Evolutionary conservation across 441 rosid genomes (phyloP).

Genomic region (Omphalea diandra): DNA sequence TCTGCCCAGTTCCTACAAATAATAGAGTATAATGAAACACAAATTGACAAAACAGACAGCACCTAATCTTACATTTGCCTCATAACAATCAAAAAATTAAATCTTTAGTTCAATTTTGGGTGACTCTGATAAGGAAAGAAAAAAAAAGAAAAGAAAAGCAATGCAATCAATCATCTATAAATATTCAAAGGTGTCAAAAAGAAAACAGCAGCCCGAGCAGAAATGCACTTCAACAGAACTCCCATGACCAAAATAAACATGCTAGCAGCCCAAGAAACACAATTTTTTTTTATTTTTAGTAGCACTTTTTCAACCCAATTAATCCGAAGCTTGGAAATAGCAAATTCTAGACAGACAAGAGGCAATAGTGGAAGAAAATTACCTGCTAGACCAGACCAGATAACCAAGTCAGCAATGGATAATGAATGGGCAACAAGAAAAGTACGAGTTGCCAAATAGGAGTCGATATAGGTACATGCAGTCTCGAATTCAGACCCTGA

Average conservation of each 20-base stretch:
- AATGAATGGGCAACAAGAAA: constrained; percentile 63
- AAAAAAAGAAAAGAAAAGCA: not conserved
- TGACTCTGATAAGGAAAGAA: too few relatives aligned
- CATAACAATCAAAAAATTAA: too few relatives aligned
- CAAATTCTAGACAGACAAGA: too few relatives aligned
- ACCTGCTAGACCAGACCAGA: constrained; percentile 94
- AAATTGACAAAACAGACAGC: too few relatives aligned
- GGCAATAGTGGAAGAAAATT: constrained; percentile 14
- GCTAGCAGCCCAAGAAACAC: too few relatives aligned
- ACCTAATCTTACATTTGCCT: too few relatives aligned
- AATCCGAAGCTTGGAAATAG: not conserved
- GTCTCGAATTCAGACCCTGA: constrained; percentile 82
- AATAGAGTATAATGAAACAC: constrained; percentile 4
- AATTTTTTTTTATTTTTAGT: not conserved
- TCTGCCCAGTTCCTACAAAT: constrained; percentile 59
- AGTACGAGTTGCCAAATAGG: constrained; percentile 48
- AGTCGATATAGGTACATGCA: constrained; percentile 60
- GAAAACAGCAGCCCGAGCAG: not conserved
- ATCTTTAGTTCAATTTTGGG: too few relatives aligned
- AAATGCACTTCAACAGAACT: not conserved
- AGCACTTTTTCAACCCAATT: not conserved
- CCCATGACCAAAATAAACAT: too few relatives aligned
- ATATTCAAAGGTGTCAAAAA: not conserved
- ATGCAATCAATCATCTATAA: not conserved
- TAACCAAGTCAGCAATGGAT: constrained; percentile 79